These are phyloP conservation scores for Pleurostoma richardsiae DNA, from an alignment of 2,329 filamentous ascomycete species.

Conservation along the genomic window DNA sequence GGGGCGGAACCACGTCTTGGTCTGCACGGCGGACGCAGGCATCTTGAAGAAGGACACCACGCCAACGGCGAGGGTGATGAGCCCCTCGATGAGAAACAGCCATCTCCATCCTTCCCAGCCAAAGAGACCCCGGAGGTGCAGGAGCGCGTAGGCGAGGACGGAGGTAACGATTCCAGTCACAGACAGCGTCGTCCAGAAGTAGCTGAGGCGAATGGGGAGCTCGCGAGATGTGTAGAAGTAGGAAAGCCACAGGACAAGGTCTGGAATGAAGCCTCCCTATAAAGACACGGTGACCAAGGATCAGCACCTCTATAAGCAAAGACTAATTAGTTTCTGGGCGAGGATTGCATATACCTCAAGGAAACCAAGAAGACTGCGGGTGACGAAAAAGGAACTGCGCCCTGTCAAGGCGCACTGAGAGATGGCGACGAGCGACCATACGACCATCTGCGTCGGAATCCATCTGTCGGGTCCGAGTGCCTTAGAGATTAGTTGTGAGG, in stretches of 20 bases:
- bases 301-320: too few species aligned
- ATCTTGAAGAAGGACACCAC: slow-evolving; percentile 47
- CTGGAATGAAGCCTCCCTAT: slow-evolving; percentile 26
- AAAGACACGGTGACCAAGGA: background rate
- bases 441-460: slow-evolving; percentile 20
- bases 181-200: slow-evolving; percentile 31
- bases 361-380: slow-evolving; percentile 16
- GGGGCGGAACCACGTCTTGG: slow-evolving; percentile 41
- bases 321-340: too few species aligned
- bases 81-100: slow-evolving; percentile 52
- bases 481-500: slow-evolving; percentile 54
- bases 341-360: slow-evolving; percentile 11
- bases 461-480: slow-evolving; percentile 26
- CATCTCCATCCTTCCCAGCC: slow-evolving; percentile 36
- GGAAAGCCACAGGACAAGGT: slow-evolving; percentile 24
- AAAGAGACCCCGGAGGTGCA: slow-evolving; percentile 29
- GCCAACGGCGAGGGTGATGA: slow-evolving; percentile 46
- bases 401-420: slow-evolving; percentile 13
- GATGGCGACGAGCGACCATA: slow-evolving; percentile 18
- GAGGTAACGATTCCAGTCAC: slow-evolving; percentile 24
- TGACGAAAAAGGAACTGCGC: slow-evolving; percentile 12
- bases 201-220: slow-evolving; percentile 29
- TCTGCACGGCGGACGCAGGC: slow-evolving; percentile 42
- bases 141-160: slow-evolving; percentile 27
- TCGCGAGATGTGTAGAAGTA: slow-evolving; percentile 29